A percentile compares a stretch with the other conserved stretches of the same genome.
These are phyloP conservation scores for Colletotrichum lindemuthianum DNA, from an alignment of 2,329 filamentous ascomycete species.

Conservation along the genomic window DNA sequence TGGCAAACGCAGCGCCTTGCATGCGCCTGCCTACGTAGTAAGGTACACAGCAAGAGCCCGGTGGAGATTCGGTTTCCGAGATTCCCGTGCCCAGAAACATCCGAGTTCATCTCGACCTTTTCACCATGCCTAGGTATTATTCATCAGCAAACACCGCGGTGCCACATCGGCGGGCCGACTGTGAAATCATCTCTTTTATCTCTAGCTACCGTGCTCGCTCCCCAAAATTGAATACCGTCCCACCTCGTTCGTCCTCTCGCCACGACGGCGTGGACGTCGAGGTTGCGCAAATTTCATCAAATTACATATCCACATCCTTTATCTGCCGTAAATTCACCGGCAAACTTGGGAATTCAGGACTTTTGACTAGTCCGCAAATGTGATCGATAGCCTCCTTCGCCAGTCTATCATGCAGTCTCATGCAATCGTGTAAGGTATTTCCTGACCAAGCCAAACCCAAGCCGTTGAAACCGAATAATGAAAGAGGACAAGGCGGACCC, in stretches of 20 bases:
- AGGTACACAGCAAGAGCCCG: not conserved
- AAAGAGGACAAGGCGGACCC: not conserved
- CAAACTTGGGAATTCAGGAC: too few relatives aligned
- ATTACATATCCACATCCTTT: not conserved
- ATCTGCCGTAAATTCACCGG: too few relatives aligned
- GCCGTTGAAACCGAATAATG: not conserved
- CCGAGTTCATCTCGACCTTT: constrained; percentile 1
- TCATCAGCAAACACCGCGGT: too few relatives aligned
- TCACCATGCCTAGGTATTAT: too few relatives aligned
- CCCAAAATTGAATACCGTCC: too few relatives aligned
- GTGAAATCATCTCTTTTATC: too few relatives aligned
- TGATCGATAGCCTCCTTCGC: constrained; percentile 32
- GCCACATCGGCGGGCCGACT: too few relatives aligned
- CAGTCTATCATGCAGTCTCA: constrained; percentile 38
- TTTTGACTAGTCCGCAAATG: not conserved
- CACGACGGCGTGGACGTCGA: too few relatives aligned
- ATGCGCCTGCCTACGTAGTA: too few relatives aligned
- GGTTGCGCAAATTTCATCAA: not conserved
- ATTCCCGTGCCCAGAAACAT: constrained; percentile 10
- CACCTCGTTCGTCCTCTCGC: too few relatives aligned
- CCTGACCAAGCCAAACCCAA: not conserved
- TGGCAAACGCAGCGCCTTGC: too few relatives aligned
- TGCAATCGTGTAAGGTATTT: constrained; percentile 22
- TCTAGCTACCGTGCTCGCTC: too few relatives aligned
- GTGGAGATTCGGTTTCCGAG: constrained; percentile 23